phyloP scores from a whole-genome alignment of 2,329 filamentous ascomycete genomes.

The Claviceps sp. region DNA sequence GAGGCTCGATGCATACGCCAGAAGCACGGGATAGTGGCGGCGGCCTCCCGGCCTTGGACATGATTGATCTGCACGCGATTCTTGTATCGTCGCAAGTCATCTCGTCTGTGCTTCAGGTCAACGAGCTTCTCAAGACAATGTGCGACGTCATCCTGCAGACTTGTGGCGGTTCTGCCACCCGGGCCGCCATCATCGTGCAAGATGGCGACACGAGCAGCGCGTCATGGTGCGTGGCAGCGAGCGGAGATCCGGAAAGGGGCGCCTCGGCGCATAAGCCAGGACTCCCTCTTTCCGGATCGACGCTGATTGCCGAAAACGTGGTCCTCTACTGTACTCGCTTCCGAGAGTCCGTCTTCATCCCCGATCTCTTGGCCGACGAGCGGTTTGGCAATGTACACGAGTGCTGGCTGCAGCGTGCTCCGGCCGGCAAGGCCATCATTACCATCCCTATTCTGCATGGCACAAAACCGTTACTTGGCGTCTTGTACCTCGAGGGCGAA shows the following conservation, averaged over 20 bases:
- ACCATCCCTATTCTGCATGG: conserved; percentile 69
- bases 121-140: conserved; percentile 66
- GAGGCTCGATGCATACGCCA: conserved; percentile 42
- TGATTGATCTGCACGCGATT: conserved; percentile 71
- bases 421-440: conserved; percentile 60
- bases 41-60: conserved; percentile 62
- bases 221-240: conserved; percentile 62
- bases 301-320: conserved; percentile 62
- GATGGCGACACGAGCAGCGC: conserved; percentile 40
- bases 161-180: conserved; percentile 55
- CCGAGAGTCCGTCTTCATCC: conserved; percentile 60
- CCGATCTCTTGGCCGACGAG: conserved; percentile 62
- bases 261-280: conserved; percentile 53
- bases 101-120: conserved; percentile 63
- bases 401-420: conserved; percentile 54
- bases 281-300: conserved; percentile 49
- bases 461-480: conserved; percentile 54
- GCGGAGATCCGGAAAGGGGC: conserved; percentile 56
- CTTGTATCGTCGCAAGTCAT: conserved; percentile 68
- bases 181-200: conserved; percentile 62
- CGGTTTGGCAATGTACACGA: conserved; percentile 64
- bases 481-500: conserved; percentile 62
- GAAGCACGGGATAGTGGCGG: conserved; percentile 36
- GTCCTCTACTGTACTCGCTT: conserved; percentile 67
- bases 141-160: conserved; percentile 70